A percentile compares a stretch with the other conserved stretches of the same genome.
These are phyloP conservation scores for Ustilago vetiveriae DNA, from an alignment of 1,284 basidiomycete species.

Conservation along the genomic window DNA sequence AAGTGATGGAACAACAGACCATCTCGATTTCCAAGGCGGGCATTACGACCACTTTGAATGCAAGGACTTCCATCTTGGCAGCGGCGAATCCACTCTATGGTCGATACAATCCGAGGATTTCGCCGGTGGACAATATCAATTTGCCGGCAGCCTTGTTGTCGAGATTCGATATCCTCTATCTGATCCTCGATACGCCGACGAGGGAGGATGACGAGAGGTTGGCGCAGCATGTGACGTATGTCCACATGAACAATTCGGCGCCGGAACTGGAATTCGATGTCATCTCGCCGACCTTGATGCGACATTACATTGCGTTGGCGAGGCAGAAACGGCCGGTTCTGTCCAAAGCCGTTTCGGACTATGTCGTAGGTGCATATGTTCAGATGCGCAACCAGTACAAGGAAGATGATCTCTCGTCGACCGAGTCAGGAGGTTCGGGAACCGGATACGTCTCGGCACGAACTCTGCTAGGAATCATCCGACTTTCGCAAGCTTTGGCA, in stretches of 20 bases:
- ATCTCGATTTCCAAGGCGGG: slow-evolving; percentile 99
- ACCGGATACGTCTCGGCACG: slow-evolving; percentile 87
- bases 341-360: slow-evolving; percentile 84
- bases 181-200: slow-evolving; percentile 94
- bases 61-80: slow-evolving; percentile 96
- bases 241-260: slow-evolving; percentile 94
- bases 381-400: slow-evolving; percentile 90
- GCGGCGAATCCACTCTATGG: slow-evolving; percentile 98
- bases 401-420: slow-evolving; percentile 85
- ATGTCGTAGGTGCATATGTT: slow-evolving; percentile 95
- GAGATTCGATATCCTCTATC: slow-evolving; percentile 94
- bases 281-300: slow-evolving; percentile 85
- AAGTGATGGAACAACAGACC: slow-evolving; percentile 99
- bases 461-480: slow-evolving; percentile 91
- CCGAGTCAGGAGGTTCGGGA: slow-evolving; percentile 69
- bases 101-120: slow-evolving; percentile 95
- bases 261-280: slow-evolving; percentile 77
- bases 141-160: slow-evolving; percentile 94
- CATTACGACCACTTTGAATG: slow-evolving; percentile 97
- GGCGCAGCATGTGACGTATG: slow-evolving; percentile 95
- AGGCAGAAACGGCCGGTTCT: slow-evolving; percentile 88
- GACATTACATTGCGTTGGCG: slow-evolving; percentile 96
- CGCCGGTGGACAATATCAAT: slow-evolving; percentile 99
- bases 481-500: slow-evolving; percentile 92
- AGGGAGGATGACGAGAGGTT: slow-evolving; percentile 94